Conservation (phyloP, 2,329 filamentous ascomycete species). For the Calonectria fujianensis region DNA sequence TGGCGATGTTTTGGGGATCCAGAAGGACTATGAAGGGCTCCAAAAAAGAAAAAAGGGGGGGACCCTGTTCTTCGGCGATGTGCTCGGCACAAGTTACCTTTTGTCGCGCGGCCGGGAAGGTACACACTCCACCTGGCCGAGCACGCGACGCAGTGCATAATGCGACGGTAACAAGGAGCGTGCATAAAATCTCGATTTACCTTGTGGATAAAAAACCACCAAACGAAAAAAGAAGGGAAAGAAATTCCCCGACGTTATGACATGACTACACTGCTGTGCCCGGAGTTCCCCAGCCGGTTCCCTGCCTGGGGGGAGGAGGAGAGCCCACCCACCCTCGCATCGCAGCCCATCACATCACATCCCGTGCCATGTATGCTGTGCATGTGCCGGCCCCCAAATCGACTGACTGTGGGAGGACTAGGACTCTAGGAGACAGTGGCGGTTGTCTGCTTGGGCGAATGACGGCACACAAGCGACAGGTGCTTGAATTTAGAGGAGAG, state of each 20-base stretch:
- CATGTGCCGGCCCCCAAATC: slow-evolving; percentile 42
- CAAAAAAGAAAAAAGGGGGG: slow-evolving; percentile 9
- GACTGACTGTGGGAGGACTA: slow-evolving; percentile 40
- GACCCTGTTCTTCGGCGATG: slow-evolving; percentile 30
- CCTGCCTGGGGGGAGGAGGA: slow-evolving; percentile 8
- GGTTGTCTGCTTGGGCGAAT: slow-evolving; percentile 48
- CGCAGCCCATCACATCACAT: slow-evolving; percentile 13
- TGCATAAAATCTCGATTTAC: slow-evolving; percentile 45
- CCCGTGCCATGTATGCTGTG: slow-evolving; percentile 41
- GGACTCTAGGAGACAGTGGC: slow-evolving; percentile 39
- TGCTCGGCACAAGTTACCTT: slow-evolving; percentile 34
- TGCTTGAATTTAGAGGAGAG: slow-evolving; percentile 42
- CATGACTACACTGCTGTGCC: slow-evolving; percentile 26
- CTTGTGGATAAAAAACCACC: slow-evolving; percentile 38
- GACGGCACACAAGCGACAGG: slow-evolving; percentile 37
- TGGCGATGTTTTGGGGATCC: slow-evolving; percentile 5
- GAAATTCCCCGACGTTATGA: slow-evolving; percentile 48
- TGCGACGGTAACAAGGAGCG: slow-evolving; percentile 31
- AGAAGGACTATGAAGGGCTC: not conserved
- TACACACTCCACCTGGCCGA: slow-evolving; percentile 46
- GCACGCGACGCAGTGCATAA: slow-evolving; percentile 54
- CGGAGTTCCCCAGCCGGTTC: slow-evolving; percentile 25
- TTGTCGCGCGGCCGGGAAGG: slow-evolving; percentile 28
- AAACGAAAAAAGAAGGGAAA: slow-evolving; percentile 25
- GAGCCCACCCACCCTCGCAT: slow-evolving; percentile 24